phyloP scores from a whole-genome alignment of 352 stramenopile genomes.

The Globisporangium takayamanum region DNA sequence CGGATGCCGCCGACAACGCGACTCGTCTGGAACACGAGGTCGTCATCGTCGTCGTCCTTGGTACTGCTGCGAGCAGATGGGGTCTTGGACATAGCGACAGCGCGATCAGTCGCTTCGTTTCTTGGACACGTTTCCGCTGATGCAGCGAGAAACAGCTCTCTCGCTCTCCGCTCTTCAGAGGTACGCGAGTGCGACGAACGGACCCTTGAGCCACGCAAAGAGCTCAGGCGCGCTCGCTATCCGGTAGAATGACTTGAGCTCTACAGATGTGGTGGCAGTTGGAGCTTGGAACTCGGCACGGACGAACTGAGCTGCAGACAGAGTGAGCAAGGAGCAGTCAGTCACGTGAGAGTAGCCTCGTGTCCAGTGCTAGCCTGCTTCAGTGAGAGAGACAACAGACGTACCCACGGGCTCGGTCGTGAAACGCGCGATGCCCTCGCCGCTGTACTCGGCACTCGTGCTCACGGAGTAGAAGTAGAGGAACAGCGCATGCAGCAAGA shows the following conservation, averaged over 20 bases:
- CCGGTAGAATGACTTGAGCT: conserved; percentile 12
- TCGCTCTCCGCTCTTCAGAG: no score
- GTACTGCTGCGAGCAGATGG: not conserved
- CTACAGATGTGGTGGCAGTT: not conserved
- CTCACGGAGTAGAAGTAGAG: conserved; percentile 34
- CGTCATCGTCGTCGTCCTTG: not conserved
- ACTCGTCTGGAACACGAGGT: conserved; percentile 17
- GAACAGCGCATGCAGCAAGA: conserved; percentile 41
- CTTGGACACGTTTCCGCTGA: no score
- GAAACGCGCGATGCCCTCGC: conserved; percentile 34
- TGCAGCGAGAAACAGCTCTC: no score
- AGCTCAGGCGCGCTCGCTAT: conserved; percentile 20
- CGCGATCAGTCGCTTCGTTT: no score
- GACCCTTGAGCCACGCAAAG: conserved; percentile 25
- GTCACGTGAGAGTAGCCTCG: not conserved
- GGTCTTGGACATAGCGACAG: no score
- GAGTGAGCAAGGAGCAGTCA: not conserved
- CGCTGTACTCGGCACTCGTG: conserved; percentile 18
- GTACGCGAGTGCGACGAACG: conserved; percentile 23
- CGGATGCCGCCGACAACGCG: conserved; percentile 37
- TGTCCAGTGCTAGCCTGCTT: no score
- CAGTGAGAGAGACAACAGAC: not conserved
- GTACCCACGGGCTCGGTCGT: conserved; percentile 22
- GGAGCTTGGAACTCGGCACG: conserved; percentile 7
- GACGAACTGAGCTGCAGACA: conserved; percentile 13